phyloP scores from a whole-genome alignment of 73 alveolate genomes.

The Strombidium stylifer region DNA sequence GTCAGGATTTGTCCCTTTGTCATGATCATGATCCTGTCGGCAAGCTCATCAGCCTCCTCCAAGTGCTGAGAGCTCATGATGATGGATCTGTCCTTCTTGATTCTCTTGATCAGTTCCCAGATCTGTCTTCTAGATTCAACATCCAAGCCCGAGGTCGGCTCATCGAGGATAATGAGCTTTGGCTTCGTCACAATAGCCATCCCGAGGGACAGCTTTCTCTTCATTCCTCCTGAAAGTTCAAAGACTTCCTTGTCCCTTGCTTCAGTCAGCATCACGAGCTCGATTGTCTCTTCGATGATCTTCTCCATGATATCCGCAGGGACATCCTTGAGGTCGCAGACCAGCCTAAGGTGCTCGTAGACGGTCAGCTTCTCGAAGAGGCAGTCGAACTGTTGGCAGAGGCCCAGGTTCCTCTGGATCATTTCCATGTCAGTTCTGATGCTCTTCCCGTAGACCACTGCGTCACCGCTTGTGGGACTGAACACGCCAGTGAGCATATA shows the following conservation, averaged over 20 bases:
- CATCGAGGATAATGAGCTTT: constrained; percentile 62
- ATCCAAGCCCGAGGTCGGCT: constrained; percentile 82
- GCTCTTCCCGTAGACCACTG: constrained; percentile 6
- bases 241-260: constrained; percentile 32
- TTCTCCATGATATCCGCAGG: neutral
- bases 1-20: constrained; percentile 82
- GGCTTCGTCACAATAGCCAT: constrained; percentile 55
- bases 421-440: constrained; percentile 29
- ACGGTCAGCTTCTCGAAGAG: constrained; percentile 68
- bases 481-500: constrained; percentile 64
- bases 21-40: constrained; percentile 74
- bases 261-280: constrained; percentile 26
- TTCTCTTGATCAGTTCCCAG: constrained; percentile 66
- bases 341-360: constrained; percentile 57
- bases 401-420: constrained; percentile 25
- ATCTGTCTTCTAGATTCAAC: constrained; percentile 65
- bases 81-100: constrained; percentile 69
- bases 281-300: constrained; percentile 14
- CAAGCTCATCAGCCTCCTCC: constrained; percentile 78
- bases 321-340: constrained; percentile 37
- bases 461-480: constrained; percentile 49
- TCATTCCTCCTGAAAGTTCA: constrained; percentile 71
- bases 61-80: constrained; percentile 71
- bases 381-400: constrained; percentile 45
- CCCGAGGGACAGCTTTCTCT: constrained; percentile 71